Evolutionary conservation across 805 yeast genomes (phyloP).

Genomic region (Starmerella lactis-condensi): DNA sequence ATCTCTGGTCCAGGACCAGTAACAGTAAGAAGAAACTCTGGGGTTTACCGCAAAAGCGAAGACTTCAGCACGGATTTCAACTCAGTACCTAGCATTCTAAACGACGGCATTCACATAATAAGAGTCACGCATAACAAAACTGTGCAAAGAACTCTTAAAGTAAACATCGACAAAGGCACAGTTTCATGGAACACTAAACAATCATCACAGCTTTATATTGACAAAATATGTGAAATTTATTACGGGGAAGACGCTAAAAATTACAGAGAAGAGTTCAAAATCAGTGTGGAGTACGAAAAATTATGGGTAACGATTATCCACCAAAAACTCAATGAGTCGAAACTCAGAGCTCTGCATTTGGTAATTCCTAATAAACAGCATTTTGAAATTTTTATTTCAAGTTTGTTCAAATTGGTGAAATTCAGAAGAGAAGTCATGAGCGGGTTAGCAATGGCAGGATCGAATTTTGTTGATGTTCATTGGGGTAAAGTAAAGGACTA

Average conservation of each 20-base stretch:
- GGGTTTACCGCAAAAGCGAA: constrained; percentile 8
- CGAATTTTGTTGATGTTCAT: constrained; percentile 42
- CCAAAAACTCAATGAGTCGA: constrained; percentile 35
- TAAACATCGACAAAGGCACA: constrained; percentile 37
- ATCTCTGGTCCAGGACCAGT: constrained; percentile 11
- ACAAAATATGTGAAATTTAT: constrained; percentile 43
- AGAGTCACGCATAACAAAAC: constrained; percentile 55
- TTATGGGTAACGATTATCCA: constrained; percentile 74
- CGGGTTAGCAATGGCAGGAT: constrained; percentile 45
- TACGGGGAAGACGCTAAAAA: constrained; percentile 58
- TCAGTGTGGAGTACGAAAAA: constrained; percentile 43
- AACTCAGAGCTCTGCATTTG: constrained; percentile 61
- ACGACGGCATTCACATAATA: constrained; percentile 39
- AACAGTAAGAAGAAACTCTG: constrained; percentile 17
- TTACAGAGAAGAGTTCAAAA: constrained; percentile 68
- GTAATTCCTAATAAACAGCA: constrained; percentile 40
- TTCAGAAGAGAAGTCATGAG: constrained; percentile 45
- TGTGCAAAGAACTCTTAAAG: constrained; percentile 36
- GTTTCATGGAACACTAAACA: constrained; percentile 38
- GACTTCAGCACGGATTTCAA: no score
- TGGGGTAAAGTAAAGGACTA: constrained; percentile 27
- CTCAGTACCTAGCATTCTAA: constrained; percentile 12
- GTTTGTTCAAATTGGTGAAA: constrained; percentile 36
- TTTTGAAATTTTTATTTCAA: constrained; percentile 36
- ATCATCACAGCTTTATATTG: constrained; percentile 33